Percentiles rank a stretch among this genome's conserved stretches.
Conservation (phyloP, 306 rosid species). For the Lablab purpureus region DNA sequence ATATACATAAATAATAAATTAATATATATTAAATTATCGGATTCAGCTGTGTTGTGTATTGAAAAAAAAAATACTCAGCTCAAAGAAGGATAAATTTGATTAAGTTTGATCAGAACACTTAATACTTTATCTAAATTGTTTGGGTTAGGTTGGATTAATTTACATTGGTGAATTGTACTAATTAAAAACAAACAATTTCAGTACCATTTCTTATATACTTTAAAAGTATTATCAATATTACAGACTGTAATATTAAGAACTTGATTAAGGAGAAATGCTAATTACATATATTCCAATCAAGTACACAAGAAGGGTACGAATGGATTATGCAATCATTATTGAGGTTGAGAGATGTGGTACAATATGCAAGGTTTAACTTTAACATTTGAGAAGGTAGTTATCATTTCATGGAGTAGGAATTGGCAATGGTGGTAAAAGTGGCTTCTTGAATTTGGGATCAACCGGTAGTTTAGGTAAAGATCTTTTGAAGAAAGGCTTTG, state of each 20-base stretch:
- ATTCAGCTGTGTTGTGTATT: too few relatives aligned
- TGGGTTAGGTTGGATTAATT: too few relatives aligned
- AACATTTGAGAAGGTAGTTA: not conserved
- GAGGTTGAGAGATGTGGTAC: not conserved
- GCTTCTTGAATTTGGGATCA: conserved; percentile 27
- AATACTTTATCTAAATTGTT: too few relatives aligned
- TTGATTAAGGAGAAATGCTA: not conserved
- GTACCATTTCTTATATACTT: not conserved
- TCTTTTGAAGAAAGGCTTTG: conserved; percentile 23
- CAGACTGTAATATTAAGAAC: not conserved
- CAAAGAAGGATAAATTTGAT: too few relatives aligned
- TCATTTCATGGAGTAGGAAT: conserved; percentile 23
- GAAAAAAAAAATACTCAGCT: too few relatives aligned
- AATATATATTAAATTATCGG: too few relatives aligned
- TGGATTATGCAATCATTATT: not conserved
- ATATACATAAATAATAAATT: too few relatives aligned
- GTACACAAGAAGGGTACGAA: not conserved
- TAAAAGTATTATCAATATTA: not conserved
- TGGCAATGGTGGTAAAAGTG: conserved; percentile 21
- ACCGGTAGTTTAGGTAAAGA: conserved; percentile 27
- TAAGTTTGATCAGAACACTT: too few relatives aligned
- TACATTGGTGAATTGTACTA: too few relatives aligned
- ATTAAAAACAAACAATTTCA: too few relatives aligned
- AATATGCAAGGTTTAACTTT: not conserved
- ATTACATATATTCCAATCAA: not conserved